These are phyloP conservation scores for Penicillium samsonianum DNA, from an alignment of 495 filamentous ascomycete genomes.

Conservation along the genomic window DNA sequence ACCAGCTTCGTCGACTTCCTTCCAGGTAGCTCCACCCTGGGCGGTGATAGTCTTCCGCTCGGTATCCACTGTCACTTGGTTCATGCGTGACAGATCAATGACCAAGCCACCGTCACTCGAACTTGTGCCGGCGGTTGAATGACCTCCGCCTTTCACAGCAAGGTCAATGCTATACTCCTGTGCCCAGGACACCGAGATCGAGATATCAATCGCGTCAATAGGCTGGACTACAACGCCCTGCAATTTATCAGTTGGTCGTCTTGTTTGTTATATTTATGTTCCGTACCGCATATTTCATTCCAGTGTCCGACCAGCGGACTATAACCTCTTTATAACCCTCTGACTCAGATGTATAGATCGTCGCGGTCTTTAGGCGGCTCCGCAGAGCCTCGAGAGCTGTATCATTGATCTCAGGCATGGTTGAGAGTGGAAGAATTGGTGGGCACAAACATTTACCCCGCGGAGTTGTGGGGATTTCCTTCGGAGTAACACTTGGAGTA, in stretches of 20 bases:
- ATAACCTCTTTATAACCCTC: slow-evolving; percentile 35
- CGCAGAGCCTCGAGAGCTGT: slow-evolving; percentile 27
- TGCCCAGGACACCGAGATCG: slow-evolving; percentile 45
- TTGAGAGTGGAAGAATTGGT: not conserved
- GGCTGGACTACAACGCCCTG: slow-evolving; percentile 47
- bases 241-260: not conserved
- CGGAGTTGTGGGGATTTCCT: not conserved
- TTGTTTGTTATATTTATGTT: not conserved
- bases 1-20: slow-evolving; percentile 55
- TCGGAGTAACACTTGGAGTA: too few relatives aligned
- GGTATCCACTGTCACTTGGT: slow-evolving; percentile 47
- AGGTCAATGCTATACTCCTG: slow-evolving; percentile 46
- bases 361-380: slow-evolving; percentile 22
- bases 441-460: slow-evolving; percentile 7
- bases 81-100: slow-evolving; percentile 57
- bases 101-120: slow-evolving; percentile 52
- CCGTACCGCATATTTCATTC: slow-evolving; percentile 38
- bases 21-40: slow-evolving; percentile 57
- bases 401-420: slow-evolving; percentile 19
- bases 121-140: slow-evolving; percentile 52
- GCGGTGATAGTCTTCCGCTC: slow-evolving; percentile 45
- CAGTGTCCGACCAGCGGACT: slow-evolving; percentile 40
- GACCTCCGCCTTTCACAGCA: slow-evolving; percentile 55
- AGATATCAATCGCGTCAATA: slow-evolving; percentile 37
- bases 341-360: slow-evolving; percentile 31